Evolutionary conservation across 2,329 filamentous ascomycete species (phyloP).

Genomic region (Xylaria sp.): DNA sequence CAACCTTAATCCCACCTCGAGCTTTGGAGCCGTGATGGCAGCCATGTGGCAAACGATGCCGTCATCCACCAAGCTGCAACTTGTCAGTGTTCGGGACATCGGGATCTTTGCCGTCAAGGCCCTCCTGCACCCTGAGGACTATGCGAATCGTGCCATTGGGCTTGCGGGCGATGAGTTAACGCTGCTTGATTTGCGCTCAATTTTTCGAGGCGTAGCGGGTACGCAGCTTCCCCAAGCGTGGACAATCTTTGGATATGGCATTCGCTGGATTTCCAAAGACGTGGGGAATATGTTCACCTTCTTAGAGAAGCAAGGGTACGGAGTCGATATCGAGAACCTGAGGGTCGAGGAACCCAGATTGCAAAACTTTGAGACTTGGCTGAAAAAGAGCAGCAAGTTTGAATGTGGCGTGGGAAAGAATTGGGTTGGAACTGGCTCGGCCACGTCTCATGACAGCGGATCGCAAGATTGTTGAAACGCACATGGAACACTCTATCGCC

Average conservation of each 20-base stretch:
- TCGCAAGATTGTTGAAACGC: too few species aligned
- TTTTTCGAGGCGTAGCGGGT: slow-evolving; percentile 26
- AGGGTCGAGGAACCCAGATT: slow-evolving; percentile 29
- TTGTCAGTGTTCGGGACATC: slow-evolving; percentile 37
- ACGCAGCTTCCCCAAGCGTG: slow-evolving; percentile 32
- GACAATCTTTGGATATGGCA: slow-evolving; percentile 28
- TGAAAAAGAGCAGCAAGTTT: slow-evolving; percentile 34
- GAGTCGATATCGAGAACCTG: slow-evolving; percentile 33
- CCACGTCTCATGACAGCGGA: not conserved
- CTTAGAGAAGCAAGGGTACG: slow-evolving; percentile 38
- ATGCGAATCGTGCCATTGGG: slow-evolving; percentile 31
- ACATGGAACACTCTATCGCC: too few species aligned
- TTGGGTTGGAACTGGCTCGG: not conserved
- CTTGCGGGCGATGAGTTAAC: slow-evolving; percentile 35
- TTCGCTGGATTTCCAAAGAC: slow-evolving; percentile 30
- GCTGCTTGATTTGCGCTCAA: slow-evolving; percentile 29
- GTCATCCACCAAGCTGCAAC: slow-evolving; percentile 32
- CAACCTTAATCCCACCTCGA: slow-evolving; percentile 33
- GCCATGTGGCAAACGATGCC: slow-evolving; percentile 31
- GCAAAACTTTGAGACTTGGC: slow-evolving; percentile 36
- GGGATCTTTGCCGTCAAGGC: slow-evolving; percentile 35
- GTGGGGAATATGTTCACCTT: slow-evolving; percentile 35
- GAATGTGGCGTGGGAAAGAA: slow-evolving; percentile 14
- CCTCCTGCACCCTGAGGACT: slow-evolving; percentile 27
- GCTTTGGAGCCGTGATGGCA: slow-evolving; percentile 31